These are phyloP conservation scores for Kwoniella europaea DNA, from an alignment of 768 basidiomycete genomes.

Conservation along the genomic window DNA sequence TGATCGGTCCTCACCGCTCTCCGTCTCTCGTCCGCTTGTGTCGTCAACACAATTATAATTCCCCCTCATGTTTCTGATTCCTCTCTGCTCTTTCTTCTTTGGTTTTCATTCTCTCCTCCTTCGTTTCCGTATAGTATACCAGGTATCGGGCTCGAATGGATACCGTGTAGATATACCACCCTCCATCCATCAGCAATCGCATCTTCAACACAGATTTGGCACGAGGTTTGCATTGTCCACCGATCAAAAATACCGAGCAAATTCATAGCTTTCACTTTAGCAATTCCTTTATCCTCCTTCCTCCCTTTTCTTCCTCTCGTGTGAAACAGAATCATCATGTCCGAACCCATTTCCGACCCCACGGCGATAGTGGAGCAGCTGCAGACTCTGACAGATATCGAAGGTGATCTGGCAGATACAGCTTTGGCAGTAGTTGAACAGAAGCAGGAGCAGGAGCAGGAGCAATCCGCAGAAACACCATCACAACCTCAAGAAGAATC, in stretches of 20 bases:
- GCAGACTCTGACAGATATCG: slow-evolving; percentile 48
- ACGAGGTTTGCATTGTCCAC: background rate
- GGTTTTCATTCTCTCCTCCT: too few relatives aligned
- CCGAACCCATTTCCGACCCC: slow-evolving; percentile 18
- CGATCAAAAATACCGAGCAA: background rate
- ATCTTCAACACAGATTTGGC: background rate
- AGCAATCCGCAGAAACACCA: background rate
- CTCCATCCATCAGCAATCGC: background rate
- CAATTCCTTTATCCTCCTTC: slow-evolving; percentile 2
- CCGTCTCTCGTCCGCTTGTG: background rate
- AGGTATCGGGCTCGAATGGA: slow-evolving; percentile 4
- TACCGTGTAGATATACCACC: background rate
- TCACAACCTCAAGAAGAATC: slow-evolving; percentile 2
- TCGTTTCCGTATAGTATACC: background rate
- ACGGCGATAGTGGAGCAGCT: slow-evolving; percentile 36
- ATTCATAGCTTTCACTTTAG: background rate
- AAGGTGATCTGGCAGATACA: slow-evolving; percentile 47
- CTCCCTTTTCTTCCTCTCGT: background rate
- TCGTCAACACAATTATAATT: background rate
- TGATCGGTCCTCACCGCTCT: slow-evolving; percentile 6
- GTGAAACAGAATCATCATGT: background rate
- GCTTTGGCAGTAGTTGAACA: slow-evolving; percentile 37
- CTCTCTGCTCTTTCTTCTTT: background rate
- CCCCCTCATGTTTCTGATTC: slow-evolving; percentile 1
- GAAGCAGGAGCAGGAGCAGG: background rate